Percentiles rank a stretch among this genome's conserved stretches.
These are phyloP conservation scores for Alternaria consortialis DNA, from an alignment of 2,329 filamentous ascomycete genomes.

Conservation along the genomic window DNA sequence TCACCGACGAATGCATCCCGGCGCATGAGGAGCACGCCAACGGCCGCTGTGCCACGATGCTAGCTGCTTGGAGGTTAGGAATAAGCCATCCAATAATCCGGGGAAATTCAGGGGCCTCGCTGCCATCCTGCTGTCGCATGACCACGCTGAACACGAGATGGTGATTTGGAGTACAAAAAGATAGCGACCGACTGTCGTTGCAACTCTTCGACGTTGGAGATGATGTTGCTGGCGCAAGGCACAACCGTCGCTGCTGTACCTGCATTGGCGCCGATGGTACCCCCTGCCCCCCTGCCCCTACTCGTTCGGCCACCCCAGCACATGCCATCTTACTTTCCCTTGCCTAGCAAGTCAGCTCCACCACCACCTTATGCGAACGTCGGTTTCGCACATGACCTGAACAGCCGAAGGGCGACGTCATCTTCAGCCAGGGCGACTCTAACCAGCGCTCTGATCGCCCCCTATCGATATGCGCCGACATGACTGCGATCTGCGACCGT, in stretches of 20 bases:
- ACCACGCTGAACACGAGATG: not conserved
- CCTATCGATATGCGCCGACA: constrained; percentile 10
- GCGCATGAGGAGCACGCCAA: constrained; percentile 32
- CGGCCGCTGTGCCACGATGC: constrained; percentile 28
- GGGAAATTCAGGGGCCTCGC: constrained; percentile 48
- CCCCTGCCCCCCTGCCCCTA: constrained; percentile 5
- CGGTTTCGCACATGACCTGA: constrained; percentile 25
- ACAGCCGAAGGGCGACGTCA: constrained; percentile 26
- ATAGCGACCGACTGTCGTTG: constrained; percentile 8
- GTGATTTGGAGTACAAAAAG: constrained; percentile 10
- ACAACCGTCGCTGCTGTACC: not conserved
- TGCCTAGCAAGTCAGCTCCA: not conserved
- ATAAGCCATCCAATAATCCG: constrained; percentile 44
- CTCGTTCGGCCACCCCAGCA: constrained; percentile 13
- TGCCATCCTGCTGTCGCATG: constrained; percentile 16
- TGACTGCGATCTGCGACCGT: constrained; percentile 4
- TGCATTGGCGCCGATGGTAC: constrained; percentile 4
- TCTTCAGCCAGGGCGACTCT: constrained; percentile 5
- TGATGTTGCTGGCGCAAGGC: not conserved
- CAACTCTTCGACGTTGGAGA: constrained; percentile 10
- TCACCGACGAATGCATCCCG: constrained; percentile 26
- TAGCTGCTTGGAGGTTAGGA: constrained; percentile 30
- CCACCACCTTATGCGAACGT: constrained; percentile 10
- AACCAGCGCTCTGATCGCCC: not conserved
- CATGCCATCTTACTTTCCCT: constrained; percentile 9